These are phyloP conservation scores for Nakaseomyces sp. DNA, from an alignment of 1,139 yeast species.

Conservation along the genomic window DNA sequence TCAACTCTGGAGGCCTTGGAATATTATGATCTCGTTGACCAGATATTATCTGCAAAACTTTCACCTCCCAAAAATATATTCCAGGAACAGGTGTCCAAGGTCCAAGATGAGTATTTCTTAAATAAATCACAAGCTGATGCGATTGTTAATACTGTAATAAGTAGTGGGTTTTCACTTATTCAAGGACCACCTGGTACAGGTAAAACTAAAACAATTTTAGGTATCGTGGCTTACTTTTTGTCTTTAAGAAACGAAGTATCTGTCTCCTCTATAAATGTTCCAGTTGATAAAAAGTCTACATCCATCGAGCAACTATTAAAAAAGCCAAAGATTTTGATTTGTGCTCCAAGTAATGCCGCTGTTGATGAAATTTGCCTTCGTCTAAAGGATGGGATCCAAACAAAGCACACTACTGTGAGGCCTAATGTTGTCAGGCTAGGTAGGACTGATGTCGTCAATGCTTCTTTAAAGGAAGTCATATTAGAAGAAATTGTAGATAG, in stretches of 20 bases:
- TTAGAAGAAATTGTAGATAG: constrained; percentile 80
- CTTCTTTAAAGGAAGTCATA: constrained; percentile 73
- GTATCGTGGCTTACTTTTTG: constrained; percentile 74
- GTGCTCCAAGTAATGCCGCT: constrained; percentile 99
- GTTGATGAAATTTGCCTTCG: constrained; percentile 94
- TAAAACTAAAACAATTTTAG: constrained; percentile 91
- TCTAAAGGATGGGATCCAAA: constrained; percentile 61
- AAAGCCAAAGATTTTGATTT: constrained; percentile 59
- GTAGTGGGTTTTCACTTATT: constrained; percentile 75
- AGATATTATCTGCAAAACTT: constrained; percentile 61
- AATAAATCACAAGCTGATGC: constrained; percentile 90
- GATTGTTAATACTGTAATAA: constrained; percentile 58
- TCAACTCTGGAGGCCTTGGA: constrained; percentile 73
- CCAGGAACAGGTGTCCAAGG: constrained; percentile 34
- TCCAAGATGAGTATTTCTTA: constrained; percentile 46
- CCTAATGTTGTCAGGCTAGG: constrained; percentile 88
- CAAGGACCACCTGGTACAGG: constrained; percentile 99
- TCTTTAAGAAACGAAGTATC: constrained; percentile 33
- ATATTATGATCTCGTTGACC: constrained; percentile 63
- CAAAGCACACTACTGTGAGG: constrained; percentile 39
- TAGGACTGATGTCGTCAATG: constrained; percentile 77
- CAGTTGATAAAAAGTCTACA: constrained; percentile 14
- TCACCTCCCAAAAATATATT: constrained; percentile 31
- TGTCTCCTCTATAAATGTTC: constrained; percentile 19
- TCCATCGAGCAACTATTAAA: constrained; percentile 24